These are phyloP conservation scores for Myxozyma udenii DNA, from an alignment of 805 yeast species.

Conservation along the genomic window DNA sequence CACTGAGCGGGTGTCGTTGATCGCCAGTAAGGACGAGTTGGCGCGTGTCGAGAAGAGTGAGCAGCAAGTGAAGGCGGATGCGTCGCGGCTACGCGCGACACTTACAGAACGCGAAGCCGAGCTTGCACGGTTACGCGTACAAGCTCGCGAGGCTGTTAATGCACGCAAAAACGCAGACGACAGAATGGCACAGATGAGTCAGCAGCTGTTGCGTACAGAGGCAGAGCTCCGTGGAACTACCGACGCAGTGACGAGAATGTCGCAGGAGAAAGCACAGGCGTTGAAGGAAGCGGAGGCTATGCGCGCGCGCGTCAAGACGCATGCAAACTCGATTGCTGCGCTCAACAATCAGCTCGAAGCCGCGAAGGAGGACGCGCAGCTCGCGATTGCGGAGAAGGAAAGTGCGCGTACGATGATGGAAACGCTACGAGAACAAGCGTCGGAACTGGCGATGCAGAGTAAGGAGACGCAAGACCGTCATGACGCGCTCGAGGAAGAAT, in stretches of 20 bases:
- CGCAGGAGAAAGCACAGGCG: constrained; percentile 41
- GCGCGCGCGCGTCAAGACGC: constrained; percentile 43
- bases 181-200: constrained; percentile 33
- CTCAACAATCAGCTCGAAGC: constrained; percentile 46
- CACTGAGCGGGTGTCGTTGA: constrained; percentile 27
- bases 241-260: constrained; percentile 29
- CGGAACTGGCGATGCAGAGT: constrained; percentile 64
- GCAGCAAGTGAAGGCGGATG: constrained; percentile 13
- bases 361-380: constrained; percentile 37
- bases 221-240: constrained; percentile 11
- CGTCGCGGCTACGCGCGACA: constrained; percentile 13
- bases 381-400: constrained; percentile 38
- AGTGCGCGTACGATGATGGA: constrained; percentile 45
- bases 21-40: constrained; percentile 16
- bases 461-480: constrained; percentile 60
- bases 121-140: constrained; percentile 13
- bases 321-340: constrained; percentile 42
- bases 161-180: constrained; percentile 19
- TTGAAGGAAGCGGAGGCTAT: constrained; percentile 38
- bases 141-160: constrained; percentile 21
- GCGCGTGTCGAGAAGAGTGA: constrained; percentile 24
- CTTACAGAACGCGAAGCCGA: constrained; percentile 24
- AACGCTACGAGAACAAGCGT: constrained; percentile 60
- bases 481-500: constrained; percentile 74
- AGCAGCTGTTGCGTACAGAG: constrained; percentile 31